Base-by-base conservation (phyloP, 257 asterid species). In the Leonotis leonurus region DNA sequence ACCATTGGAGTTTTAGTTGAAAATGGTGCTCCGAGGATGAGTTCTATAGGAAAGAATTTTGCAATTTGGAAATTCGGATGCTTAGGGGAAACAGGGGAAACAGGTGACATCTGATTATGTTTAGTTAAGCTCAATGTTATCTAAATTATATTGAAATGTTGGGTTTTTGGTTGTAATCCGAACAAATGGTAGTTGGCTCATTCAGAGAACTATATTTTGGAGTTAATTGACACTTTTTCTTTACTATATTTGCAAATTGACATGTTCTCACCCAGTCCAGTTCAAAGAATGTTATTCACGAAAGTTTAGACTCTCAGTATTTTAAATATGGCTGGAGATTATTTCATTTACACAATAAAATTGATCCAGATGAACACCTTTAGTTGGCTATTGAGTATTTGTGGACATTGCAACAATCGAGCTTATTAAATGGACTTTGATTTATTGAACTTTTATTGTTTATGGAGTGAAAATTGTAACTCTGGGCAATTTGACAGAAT, bases 1-100 rank as follows among this genome's bases (percentile, higher is more conserved):
- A 93, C 99, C 24, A 78, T 85, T 64, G 99, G 96, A 44, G 75
- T 89, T 70, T 67, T 89, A 74, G 75, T 62, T 7, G 97, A 84
- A 77, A 87, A 69, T 71, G 96, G 95, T 24, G 56, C 27, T 8
- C 81, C 73, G n/a, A 83, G 85, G 75, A 85, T 75, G 58, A 89
- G 99, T 77, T 85, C 99, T 41, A 87, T 89, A 18, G 99, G 99
- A 60, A 83, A 93, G 76, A 18, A 78, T 12, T 89, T 77, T 36
- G 75, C 82, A 21, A 87, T 87, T 52, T 93, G 96, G 96, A 89
- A 85, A 80, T 29, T 93, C 13, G 87, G 97, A 4, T 81, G 87
- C 75, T 80, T 89, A 73, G 84, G 81, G 70, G 96, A 83, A n/a
- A n/a, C 32, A 76, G 95, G 73, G 97, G 97, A 62, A 80, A 80